Percentiles rank a stretch among this genome's conserved stretches.
phyloP scores from a whole-genome alignment of 345 rosid species.

The Xanthoceras sorbifolium region DNA sequence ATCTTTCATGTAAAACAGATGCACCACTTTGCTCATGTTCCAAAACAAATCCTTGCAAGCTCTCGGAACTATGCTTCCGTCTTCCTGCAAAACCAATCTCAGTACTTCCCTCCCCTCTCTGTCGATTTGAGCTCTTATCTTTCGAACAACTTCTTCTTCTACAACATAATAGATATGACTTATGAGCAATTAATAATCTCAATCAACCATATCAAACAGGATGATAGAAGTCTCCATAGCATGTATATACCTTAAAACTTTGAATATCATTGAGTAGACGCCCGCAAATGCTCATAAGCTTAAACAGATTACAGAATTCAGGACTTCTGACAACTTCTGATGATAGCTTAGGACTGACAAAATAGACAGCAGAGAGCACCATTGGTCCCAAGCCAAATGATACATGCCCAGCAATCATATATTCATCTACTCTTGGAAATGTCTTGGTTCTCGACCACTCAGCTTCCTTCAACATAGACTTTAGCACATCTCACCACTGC shows the following conservation, averaged over 20 bases:
- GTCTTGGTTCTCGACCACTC: constrained; percentile 53
- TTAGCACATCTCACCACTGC: constrained; percentile 84
- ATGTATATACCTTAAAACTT: constrained; percentile 55
- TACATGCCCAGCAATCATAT: constrained; percentile 58
- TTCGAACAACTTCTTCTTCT: constrained; percentile 53
- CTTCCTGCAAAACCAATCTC: constrained; percentile 56
- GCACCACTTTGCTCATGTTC: constrained; percentile 74
- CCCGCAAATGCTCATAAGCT: constrained; percentile 72
- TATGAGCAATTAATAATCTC: neutral
- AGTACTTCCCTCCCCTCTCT: constrained; percentile 48
- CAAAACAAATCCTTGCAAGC: constrained; percentile 73
- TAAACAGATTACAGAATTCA: constrained; percentile 53
- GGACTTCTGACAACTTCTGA: too few relatives aligned
- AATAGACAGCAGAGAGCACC: too few relatives aligned
- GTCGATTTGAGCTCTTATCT: constrained; percentile 33
- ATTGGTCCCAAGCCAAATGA: too few relatives aligned
- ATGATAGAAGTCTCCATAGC: neutral
- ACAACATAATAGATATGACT: constrained; percentile 25
- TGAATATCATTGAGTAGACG: constrained; percentile 83
- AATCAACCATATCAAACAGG: neutral
- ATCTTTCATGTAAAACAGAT: constrained; percentile 67
- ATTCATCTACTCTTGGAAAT: constrained; percentile 63
- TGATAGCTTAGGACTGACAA: too few relatives aligned
- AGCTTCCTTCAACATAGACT: constrained; percentile 66
- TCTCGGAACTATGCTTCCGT: constrained; percentile 59